Evolutionary conservation across 345 rosid species (phyloP).

Genomic region (Odontarrhena argentea): DNA sequence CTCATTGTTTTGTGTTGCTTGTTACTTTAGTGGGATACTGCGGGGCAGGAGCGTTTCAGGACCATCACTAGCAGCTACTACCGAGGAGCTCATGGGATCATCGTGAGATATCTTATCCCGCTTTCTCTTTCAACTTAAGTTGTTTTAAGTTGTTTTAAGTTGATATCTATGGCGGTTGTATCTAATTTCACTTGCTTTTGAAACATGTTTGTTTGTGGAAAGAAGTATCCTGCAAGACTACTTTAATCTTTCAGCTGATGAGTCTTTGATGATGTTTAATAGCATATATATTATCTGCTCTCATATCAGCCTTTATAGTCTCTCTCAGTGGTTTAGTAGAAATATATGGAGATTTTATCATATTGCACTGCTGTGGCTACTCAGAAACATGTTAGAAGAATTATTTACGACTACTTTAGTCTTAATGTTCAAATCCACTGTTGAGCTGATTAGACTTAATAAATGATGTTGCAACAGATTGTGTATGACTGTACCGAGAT

Average conservation of each 20-base stretch:
- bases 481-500: slow-evolving; percentile 82
- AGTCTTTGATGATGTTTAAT: no score
- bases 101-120: slow-evolving; percentile 47
- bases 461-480: slow-evolving; percentile 51
- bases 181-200: no score
- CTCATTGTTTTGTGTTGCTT: slow-evolving; percentile 4
- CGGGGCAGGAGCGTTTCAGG: slow-evolving; percentile 91
- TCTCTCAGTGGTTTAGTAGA: neutral
- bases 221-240: no score
- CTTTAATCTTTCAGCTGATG: no score
- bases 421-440: neutral
- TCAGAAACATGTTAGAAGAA: slow-evolving; percentile 11
- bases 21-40: slow-evolving; percentile 79
- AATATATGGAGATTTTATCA: neutral
- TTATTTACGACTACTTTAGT: neutral
- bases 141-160: neutral
- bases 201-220: no score
- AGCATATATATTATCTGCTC: no score
- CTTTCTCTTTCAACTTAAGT: neutral
- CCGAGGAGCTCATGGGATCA: slow-evolving; percentile 94
- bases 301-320: no score
- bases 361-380: neutral
- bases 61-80: slow-evolving; percentile 93
- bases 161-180: no score
- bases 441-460: neutral